These are phyloP conservation scores for Syncephalis plumigaleata DNA, from an alignment of 371 early-diverging fungal genomes.

Conservation along the genomic window DNA sequence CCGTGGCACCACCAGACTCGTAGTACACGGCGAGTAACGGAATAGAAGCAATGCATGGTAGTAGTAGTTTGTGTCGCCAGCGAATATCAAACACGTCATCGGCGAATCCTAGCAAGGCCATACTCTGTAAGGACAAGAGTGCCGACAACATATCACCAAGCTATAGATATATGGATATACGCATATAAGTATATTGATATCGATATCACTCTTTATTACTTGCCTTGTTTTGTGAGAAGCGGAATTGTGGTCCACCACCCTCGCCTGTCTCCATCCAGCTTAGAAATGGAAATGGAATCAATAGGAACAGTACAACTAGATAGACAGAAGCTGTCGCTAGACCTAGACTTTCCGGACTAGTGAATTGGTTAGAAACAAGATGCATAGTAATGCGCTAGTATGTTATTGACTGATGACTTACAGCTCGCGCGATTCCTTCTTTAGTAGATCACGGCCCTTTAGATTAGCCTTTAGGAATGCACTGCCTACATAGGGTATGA, in stretches of 20 bases:
- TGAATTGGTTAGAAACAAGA: slow-evolving; percentile 39
- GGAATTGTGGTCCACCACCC: slow-evolving; percentile 14
- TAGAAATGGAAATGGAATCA: slow-evolving; percentile 85
- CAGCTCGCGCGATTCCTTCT: slow-evolving; percentile 48
- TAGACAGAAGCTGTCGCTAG: slow-evolving; percentile 45
- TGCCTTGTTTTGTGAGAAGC: slow-evolving; percentile 40
- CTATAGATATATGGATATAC: slow-evolving; percentile 13
- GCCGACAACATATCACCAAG: slow-evolving; percentile 77
- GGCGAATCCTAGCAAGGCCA: slow-evolving; percentile 93
- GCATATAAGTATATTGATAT: background rate
- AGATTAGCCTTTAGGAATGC: slow-evolving; percentile 50
- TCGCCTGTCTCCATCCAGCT: slow-evolving; percentile 38
- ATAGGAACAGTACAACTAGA: slow-evolving; percentile 68
- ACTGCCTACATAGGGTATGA: background rate
- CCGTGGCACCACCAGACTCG: slow-evolving; percentile 73
- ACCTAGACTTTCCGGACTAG: slow-evolving; percentile 69
- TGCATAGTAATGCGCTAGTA: too few species aligned
- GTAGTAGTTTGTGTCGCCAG: slow-evolving; percentile 91
- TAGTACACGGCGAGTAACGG: slow-evolving; percentile 90
- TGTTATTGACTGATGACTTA: slow-evolving; percentile 14
- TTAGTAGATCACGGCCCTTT: slow-evolving; percentile 68
- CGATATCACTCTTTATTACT: slow-evolving; percentile 30
- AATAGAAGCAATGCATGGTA: slow-evolving; percentile 84
- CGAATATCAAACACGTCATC: slow-evolving; percentile 94
- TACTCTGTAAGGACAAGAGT: slow-evolving; percentile 73